Evolutionary conservation across 2,329 filamentous ascomycete genomes (phyloP).

Genomic region (Penicillium sp.): DNA sequence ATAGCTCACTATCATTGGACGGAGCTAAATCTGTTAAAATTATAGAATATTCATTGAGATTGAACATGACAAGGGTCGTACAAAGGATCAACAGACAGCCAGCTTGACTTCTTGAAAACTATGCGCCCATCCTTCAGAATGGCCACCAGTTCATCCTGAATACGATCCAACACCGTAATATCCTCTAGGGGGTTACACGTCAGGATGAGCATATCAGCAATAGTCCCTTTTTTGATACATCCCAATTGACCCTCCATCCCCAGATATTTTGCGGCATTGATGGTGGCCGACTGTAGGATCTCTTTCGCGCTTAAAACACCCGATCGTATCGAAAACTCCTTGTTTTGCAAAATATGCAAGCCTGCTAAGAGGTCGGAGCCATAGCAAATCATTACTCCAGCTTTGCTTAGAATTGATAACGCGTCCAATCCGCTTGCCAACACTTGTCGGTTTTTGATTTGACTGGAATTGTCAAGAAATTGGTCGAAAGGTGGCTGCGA

Average conservation of each 20-base stretch:
- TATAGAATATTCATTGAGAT: neutral
- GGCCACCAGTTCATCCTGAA: conserved; percentile 47
- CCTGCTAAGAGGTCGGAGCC: conserved; percentile 55
- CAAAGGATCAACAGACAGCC: conserved; percentile 11
- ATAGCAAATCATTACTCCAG: conserved; percentile 55
- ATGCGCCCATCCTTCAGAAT: conserved; percentile 57
- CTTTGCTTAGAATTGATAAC: conserved; percentile 48
- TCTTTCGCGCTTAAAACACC: conserved; percentile 41
- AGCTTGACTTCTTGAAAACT: conserved; percentile 24
- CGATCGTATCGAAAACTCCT: conserved; percentile 47
- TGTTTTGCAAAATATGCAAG: conserved; percentile 44
- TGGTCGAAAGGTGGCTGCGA: conserved; percentile 2
- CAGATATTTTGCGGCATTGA: conserved; percentile 52
- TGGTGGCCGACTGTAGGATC: conserved; percentile 50
- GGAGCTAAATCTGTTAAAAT: no score
- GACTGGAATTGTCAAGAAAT: conserved; percentile 10
- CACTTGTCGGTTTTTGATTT: conserved; percentile 50
- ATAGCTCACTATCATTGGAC: no score
- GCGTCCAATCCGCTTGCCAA: conserved; percentile 46
- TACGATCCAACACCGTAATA: conserved; percentile 49
- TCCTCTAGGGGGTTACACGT: conserved; percentile 54
- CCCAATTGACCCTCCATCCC: conserved; percentile 48
- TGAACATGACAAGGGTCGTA: conserved; percentile 2
- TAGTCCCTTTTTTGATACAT: conserved; percentile 48
- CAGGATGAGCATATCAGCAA: conserved; percentile 54